Base-by-base conservation (phyloP, 345 rosid species). In the Lagerstroemia speciosa region DNA sequence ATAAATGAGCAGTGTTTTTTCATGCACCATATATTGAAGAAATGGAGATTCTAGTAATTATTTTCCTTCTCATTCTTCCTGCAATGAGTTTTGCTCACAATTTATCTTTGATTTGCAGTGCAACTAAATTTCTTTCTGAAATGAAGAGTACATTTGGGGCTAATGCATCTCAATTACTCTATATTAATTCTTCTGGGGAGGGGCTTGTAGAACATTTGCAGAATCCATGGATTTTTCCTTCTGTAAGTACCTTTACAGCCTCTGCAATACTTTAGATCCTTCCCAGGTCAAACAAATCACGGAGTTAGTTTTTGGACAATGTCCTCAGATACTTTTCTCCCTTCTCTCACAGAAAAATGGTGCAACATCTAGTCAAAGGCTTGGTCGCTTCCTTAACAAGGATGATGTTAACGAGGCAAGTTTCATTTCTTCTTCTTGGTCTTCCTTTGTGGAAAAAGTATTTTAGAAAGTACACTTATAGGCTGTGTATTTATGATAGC, bases 131-230 rank as follows among this genome's bases (percentile, higher is more conserved):
- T 75, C 76, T 89, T 64, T 69, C 86, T 66, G 98, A 94, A 70
- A 91, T 94, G 99, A 88, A 84, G 83, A 84, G 80, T 80, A 84
- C 96, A 46, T 92, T 88, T 80, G 99, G 97, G 31, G 76, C 80
- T 68, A 83, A 78, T 74, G 89, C 87, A 36, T 89, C 96, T 78
- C 86, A 86, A 64, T 73, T 94, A 74, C 92, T 94, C 55, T 87
- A 93, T 79, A 86, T 93, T 69, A 92, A 94, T 81, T 94, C 99
- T 79, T 87, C 98, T 76, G 80, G 76, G 78, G 91, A 87, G 78
- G 90, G 86, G 73, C 70, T 67, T 53, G 72, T 82, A 27, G 87
- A 86, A 69, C 90, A 81, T 79, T 78, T 75, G 74, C 80, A 85
- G 45, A 89, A 82, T 71, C 92, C 90, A 31, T 89, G 99, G 96